A percentile compares a stretch with the other conserved stretches of the same genome.
These are phyloP conservation scores for Neltuma alba DNA, from an alignment of 306 rosid genomes.

Conservation along the genomic window DNA sequence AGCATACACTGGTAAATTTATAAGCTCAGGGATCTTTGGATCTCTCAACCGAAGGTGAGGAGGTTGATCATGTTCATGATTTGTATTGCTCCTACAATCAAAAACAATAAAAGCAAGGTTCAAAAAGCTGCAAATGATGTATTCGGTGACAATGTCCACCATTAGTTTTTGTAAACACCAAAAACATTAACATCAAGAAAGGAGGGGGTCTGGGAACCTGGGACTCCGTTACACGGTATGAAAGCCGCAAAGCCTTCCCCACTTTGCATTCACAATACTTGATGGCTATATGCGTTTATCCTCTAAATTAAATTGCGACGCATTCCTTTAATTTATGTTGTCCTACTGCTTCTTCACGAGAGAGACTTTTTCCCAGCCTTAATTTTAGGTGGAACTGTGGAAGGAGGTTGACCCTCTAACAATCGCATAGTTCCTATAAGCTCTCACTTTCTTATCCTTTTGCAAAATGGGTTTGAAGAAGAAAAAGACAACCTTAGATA, in stretches of 20 bases:
- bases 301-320: not conserved
- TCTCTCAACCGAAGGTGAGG: constrained; percentile 82
- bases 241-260: not conserved
- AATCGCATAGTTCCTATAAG: not conserved
- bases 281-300: not conserved
- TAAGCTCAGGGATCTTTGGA: constrained; percentile 70
- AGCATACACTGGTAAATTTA: constrained; percentile 79
- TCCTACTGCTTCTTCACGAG: not conserved
- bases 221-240: not conserved
- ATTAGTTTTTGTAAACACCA: constrained; percentile 4
- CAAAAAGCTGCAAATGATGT: constrained; percentile 27
- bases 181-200: not conserved
- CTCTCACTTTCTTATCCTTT: constrained; percentile 4
- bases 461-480: constrained; percentile 10
- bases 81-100: constrained; percentile 87
- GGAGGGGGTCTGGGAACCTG: not conserved
- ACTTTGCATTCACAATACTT: not conserved
- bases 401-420: not conserved
- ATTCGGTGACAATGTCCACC: not conserved
- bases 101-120: constrained; percentile 27
- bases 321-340: not conserved
- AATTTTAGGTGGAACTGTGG: not conserved
- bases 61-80: constrained; percentile 98
- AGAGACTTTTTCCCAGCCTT: not conserved
- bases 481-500: not conserved